Base-by-base conservation (phyloP, 257 asterid species). In the Paulownia fortunei region DNA sequence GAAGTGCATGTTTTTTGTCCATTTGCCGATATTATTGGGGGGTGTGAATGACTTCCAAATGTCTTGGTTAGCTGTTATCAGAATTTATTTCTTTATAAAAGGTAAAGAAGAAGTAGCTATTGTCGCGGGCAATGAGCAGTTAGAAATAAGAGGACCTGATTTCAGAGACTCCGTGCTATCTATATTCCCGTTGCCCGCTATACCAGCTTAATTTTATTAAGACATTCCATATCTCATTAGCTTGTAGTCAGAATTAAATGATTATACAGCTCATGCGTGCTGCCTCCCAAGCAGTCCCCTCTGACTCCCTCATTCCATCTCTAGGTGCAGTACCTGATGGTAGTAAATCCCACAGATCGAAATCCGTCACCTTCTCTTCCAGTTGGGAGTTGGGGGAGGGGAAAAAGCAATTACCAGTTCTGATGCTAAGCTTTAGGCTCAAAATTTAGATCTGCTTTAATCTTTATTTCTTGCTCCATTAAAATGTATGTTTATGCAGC, bases 261-360 rank as follows among this genome's bases (percentile, higher is more conserved):
- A 80, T 61, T 68, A 27, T 55, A 65, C 27, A 26, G 62, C 23
- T 58, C 61, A 44, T 72, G 44, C n/a, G n/a, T 46, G 21, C 63
- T 72, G 68, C 74, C 69, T 34, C 63, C 74, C 60, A 34, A 62
- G 70, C 78, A n/a, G n/a, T n/a, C n/a, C n/a, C n/a, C n/a, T n/a
- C n/a, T n/a, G n/a, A 39, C 32, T 2, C 49, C 47, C 69, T 23
- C 55, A 56, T 37, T 68, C 72, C 58, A 56, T 76, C 51, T 63
- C 18, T 13, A 58, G 52, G 44, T 19, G 74, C 24, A 8, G 16
- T 74, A 42, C 37, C 30, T 37, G 60, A 37, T 15, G 6, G 60
- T 49, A 64, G 73, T 59, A 56, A 71, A 54, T 76, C 58, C 46
- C 47, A 19, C 32, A 0, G 49, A 37, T 37, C 16, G 46, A 69